Base-by-base conservation (phyloP, 371 early-diverging fungal species). In the Mucor velutinosus region DNA sequence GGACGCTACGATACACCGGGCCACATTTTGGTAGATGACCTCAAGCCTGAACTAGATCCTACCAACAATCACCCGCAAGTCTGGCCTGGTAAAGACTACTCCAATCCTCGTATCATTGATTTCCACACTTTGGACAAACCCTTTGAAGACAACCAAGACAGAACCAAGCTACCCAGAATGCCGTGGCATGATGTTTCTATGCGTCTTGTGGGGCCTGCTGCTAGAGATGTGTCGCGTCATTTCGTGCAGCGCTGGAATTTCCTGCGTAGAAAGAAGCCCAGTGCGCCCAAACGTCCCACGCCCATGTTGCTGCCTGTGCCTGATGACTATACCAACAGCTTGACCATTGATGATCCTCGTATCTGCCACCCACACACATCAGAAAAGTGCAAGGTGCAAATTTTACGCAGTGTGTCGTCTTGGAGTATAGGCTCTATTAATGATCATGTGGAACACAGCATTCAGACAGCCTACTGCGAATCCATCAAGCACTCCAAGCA, bases 111-210 rank as follows among this genome's bases (percentile, higher is more conserved):
- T 25, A 86, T 94, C 60, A 86, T 87, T 64, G 96, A 96, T 77
- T 96, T 95, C n/a, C 76, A 74, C 81, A 75, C 75, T 17, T 80
- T 92, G 62, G 87, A 86, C 75, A 81, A 76, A 33, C 76, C 76
- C 0, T 72, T 73, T 58, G 77, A 74, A 63, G 76, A 80, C 25
- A 72, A 73, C 39, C 64, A 70, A 65, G 79, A 79, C 56, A 68
- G 79, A 32, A 62, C 60, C 12, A 67, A 41, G 7, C 41, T 76
- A 19, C 88, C 94, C 10, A 87, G 96, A 53, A 93, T 97, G 95
- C 95, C 96, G n/a, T 97, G 97, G 97, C 96, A 96, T 77, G 97
- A 97, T 63, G 84, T 96, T 2, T 89, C 90, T 4, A 81, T 92
- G 76, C 85, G 83, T 19, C 67, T 92, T 66, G 77, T 63, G 7